Conservation (phyloP, 805 yeast genomes). For the Schwanniomyces pseudopolymorphus region DNA sequence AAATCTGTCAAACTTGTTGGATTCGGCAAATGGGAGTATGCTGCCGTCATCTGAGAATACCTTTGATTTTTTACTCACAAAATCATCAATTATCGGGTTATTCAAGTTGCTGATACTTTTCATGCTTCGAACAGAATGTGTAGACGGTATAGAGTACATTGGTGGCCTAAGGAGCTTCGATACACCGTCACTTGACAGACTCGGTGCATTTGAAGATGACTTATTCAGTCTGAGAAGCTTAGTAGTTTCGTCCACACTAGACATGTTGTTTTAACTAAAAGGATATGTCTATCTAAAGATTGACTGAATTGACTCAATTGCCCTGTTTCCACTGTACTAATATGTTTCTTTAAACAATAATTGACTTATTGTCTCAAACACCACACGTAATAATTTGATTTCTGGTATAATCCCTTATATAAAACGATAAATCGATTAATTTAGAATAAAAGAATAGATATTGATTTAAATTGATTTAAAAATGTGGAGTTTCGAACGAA, state of each 20-base stretch:
- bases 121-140: conserved; percentile 21
- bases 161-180: conserved; percentile 19
- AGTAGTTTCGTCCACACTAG: conserved; percentile 8
- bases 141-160: conserved; percentile 25
- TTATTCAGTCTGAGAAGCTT: conserved; percentile 4
- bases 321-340: not conserved
- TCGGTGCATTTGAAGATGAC: not conserved
- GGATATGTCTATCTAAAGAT: not conserved
- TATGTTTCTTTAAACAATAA: too few relatives aligned
- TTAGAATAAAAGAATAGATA: too few relatives aligned
- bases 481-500: not conserved
- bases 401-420: too few relatives aligned
- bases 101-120: conserved; percentile 13
- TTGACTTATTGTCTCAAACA: too few relatives aligned
- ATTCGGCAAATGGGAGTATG: conserved; percentile 9
- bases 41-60: not conserved
- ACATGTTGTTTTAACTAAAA: not conserved
- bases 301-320: too few relatives aligned
- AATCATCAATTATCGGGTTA: conserved; percentile 17
- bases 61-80: conserved; percentile 4
- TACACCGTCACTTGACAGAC: not conserved
- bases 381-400: too few relatives aligned
- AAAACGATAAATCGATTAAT: too few relatives aligned
- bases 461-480: not conserved
- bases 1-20: conserved; percentile 15